Percentiles rank a stretch among this genome's conserved stretches.
phyloP scores from a whole-genome alignment of 257 asterid genomes.

The Vinca minor region DNA sequence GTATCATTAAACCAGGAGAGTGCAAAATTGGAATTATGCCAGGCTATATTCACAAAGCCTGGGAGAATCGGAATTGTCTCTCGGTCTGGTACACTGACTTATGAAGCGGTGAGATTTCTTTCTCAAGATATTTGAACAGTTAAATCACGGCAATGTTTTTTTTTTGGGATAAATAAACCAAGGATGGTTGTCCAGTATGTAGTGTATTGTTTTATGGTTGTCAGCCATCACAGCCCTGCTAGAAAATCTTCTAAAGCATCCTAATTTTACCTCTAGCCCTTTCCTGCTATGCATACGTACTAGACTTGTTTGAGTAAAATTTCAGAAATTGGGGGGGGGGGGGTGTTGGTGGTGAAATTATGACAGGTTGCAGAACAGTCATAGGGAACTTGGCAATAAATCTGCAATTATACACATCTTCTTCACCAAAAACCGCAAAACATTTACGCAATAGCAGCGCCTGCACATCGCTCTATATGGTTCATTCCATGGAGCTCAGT shows the following conservation, averaged over 20 bases:
- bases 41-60: conserved; percentile 96
- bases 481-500: not conserved
- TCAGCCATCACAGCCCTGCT: not conserved
- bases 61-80: conserved; percentile 95
- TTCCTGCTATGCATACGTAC: not conserved
- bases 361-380: not conserved
- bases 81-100: conserved; percentile 81
- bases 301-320: not conserved
- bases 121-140: conserved; percentile 4
- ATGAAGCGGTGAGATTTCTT: conserved; percentile 67
- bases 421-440: not conserved
- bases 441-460: not conserved
- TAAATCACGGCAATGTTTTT: not conserved
- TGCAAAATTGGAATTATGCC: conserved; percentile 99
- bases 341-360: too few relatives aligned
- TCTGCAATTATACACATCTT: not conserved
- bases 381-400: not conserved
- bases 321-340: too few relatives aligned
- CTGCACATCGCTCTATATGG: not conserved
- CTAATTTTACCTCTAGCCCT: not conserved
- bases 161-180: too few relatives aligned
- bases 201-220: not conserved
- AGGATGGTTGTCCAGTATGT: not conserved
- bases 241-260: not conserved
- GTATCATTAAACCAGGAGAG: conserved; percentile 97